These are phyloP conservation scores for Diaporthe australafricana DNA, from an alignment of 2,329 filamentous ascomycete genomes.

Conservation along the genomic window DNA sequence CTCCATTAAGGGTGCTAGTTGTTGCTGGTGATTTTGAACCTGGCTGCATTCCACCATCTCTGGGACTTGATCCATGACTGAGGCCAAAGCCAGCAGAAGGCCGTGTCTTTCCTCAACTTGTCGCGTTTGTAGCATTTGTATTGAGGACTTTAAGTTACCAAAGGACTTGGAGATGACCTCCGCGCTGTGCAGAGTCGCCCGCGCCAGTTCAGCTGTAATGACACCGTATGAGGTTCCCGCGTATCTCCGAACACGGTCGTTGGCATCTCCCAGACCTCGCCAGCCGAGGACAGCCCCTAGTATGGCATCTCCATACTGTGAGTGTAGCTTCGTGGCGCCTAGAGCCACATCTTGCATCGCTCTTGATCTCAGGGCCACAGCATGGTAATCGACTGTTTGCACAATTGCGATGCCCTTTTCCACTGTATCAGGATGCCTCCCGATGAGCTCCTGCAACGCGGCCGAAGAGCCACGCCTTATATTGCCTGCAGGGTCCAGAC, in stretches of 20 bases:
- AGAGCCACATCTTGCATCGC: slow-evolving; percentile 83
- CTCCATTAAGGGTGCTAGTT: not conserved
- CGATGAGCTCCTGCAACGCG: slow-evolving; percentile 92
- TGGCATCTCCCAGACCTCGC: slow-evolving; percentile 87
- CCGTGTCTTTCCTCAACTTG: slow-evolving; percentile 80
- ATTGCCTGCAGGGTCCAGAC: slow-evolving; percentile 90
- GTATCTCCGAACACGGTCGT: slow-evolving; percentile 77
- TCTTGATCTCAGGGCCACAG: slow-evolving; percentile 86
- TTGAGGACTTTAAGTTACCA: slow-evolving; percentile 54
- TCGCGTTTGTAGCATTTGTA: slow-evolving; percentile 61
- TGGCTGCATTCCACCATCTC: slow-evolving; percentile 41
- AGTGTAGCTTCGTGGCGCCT: slow-evolving; percentile 73
- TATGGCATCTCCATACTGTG: slow-evolving; percentile 77
- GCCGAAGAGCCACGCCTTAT: slow-evolving; percentile 93
- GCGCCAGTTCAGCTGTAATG: slow-evolving; percentile 58
- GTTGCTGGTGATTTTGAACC: not conserved
- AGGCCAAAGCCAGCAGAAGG: slow-evolving; percentile 70
- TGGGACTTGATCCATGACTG: slow-evolving; percentile 63
- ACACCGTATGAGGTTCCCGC: slow-evolving; percentile 77
- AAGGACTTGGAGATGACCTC: slow-evolving; percentile 48
- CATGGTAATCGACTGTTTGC: slow-evolving; percentile 92
- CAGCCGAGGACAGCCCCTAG: slow-evolving; percentile 80
- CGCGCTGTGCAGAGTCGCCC: not conserved
- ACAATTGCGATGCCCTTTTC: slow-evolving; percentile 85
- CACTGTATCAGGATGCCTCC: slow-evolving; percentile 89